Base-by-base conservation (phyloP, 441 rosid genomes). In the Eruca vesicaria region DNA sequence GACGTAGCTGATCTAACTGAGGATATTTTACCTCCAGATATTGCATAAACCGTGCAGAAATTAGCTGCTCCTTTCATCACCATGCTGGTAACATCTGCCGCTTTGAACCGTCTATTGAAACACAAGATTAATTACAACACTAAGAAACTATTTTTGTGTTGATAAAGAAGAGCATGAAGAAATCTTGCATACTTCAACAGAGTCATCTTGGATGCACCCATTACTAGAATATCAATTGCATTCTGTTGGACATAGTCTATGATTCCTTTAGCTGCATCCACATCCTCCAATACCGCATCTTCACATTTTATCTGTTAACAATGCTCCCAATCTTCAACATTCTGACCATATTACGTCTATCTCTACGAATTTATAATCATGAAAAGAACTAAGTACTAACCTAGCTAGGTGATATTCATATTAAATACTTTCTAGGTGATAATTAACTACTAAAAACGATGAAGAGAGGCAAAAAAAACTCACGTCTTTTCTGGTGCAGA, bases 401-500 rank as follows among this genome's bases (percentile, higher is more conserved):
- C 52, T 43, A 26, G n/a, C n/a, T 26, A 43, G 52, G 52, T 43
- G 18, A 43, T 43, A 19, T 60, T 11, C 59, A 48, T 61, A n/a
- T 9, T 12, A 43, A 16, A 41, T 31, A 14, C 61, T 71, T 48
- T 71, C 48, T 48, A 48, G 75, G 32, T 29, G 32, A 29, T 29
- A 29, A 29, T 23, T 23, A 23, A 4, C n/a, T 29, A 29, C 32
- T 29, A 29, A 29, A 29, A 29, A 29, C 32, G 32, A 29, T 29
- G 32, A 29, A 4, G 32, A 29, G 32, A 29, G 32, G 32, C 32
- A 5, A 5, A 29, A 29, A 16, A 66, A 74, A 73, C 81, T 70
- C 59, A 91, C 99, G n/a, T 88, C 93, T 69, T 90, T 93, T 53
- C 94, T 74, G 3, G 85, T 75, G 84, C 98, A 95, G 50, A 87